Base-by-base conservation (phyloP, 2,329 filamentous ascomycete species). In the Aspergillus sp. region DNA sequence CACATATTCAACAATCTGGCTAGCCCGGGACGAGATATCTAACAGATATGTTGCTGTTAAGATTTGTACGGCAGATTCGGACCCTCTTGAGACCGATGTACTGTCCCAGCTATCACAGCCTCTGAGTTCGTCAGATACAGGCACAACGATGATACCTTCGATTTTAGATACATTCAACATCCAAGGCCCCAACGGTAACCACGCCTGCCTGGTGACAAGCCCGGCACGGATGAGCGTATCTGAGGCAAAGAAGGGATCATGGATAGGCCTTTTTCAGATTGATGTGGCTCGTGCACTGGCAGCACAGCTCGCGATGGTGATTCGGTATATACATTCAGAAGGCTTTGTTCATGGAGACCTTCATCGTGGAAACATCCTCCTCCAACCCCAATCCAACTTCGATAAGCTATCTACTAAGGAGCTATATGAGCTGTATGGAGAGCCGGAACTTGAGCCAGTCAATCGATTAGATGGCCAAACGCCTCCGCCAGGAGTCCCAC, bases 1-100 rank as follows among this genome's bases (percentile, higher is more conserved):
- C 19, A 61, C 67, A 1, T 74, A 68, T 52, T 77, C 73, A 9
- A 77, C 65, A 2, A 62, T 48, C 12, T 69, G 67, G 70, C 62
- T 73, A 37, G 65, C 67, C 37, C 59, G 53, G 47, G 66, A 72
- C 60, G 57, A 65, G 48, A 27, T 33, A 59, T 39, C n/a, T 5
- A 57, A 59, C 17, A 59, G 41, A 60, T 68, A 69, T 50, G 66
- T 71, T 33, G 68, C 69, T 21, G n/a, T 70, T 1, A 72, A 70
- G 60, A 51, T 70, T n/a, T 65, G 60, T 24, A 66, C 52, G 3
- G 63, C 63, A 51, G 57, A 65, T 53, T 54, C 63, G 12, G 62
- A 62, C 24, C 59, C 63, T 15, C 31, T 43, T 2, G 53, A 37
- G 27, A 37, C 27, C 7, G 31, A 39, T 9, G 31, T 56, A 35